Percentiles rank a stretch among this genome's conserved stretches.
Conservation (phyloP, 1,284 basidiomycete species). For the Heterobasidion occidentale region DNA sequence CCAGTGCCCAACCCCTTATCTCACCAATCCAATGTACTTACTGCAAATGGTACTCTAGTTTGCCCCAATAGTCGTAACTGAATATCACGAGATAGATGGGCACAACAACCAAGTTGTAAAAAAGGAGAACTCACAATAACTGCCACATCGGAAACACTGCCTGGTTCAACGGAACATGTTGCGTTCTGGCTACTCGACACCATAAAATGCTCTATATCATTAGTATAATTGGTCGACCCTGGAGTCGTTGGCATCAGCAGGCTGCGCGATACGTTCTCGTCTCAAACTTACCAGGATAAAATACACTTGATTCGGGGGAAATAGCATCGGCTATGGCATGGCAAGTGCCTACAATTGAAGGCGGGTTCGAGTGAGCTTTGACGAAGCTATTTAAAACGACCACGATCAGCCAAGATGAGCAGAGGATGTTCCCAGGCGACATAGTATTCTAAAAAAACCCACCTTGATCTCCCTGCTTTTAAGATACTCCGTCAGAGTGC, state of each 20-base stretch:
- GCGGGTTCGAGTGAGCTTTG: background rate
- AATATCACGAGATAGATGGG: background rate
- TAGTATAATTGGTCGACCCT: slow-evolving; percentile 23
- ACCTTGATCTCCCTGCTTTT: background rate
- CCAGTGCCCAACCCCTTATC: background rate
- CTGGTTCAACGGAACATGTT: slow-evolving; percentile 44
- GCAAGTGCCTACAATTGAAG: background rate
- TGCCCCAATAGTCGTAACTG: slow-evolving; percentile 5
- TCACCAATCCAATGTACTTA: background rate
- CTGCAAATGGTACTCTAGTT: slow-evolving; percentile 8
- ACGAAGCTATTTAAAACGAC: background rate
- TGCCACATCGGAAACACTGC: slow-evolving; percentile 36
- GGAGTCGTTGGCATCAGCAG: background rate
- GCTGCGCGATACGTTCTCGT: background rate
- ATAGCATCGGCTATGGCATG: background rate
- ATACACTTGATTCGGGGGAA: background rate
- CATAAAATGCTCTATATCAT: slow-evolving; percentile 39
- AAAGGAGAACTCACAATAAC: slow-evolving; percentile 24
- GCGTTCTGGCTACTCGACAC: slow-evolving; percentile 32
- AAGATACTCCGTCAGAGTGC: background rate
- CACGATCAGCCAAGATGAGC: background rate
- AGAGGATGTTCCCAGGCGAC: background rate
- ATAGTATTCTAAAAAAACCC: background rate
- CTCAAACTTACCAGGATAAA: background rate
- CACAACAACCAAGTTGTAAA: background rate